These are phyloP conservation scores for Tuber brumale DNA, from an alignment of 495 filamentous ascomycete genomes.

Conservation along the genomic window DNA sequence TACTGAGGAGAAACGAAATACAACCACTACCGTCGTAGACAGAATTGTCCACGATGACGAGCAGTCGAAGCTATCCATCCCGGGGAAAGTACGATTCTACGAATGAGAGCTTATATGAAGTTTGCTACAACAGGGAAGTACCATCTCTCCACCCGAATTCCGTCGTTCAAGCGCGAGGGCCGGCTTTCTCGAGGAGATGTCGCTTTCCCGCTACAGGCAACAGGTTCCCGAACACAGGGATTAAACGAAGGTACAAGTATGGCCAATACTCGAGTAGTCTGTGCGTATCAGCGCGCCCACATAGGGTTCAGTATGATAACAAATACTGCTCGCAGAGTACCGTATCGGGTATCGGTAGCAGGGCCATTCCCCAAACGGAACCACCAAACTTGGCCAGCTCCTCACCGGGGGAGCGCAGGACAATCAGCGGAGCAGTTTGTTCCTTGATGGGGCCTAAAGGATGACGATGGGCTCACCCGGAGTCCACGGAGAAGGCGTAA, in stretches of 20 bases:
- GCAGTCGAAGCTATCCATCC: not conserved
- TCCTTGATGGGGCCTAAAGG: not conserved
- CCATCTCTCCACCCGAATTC: not conserved
- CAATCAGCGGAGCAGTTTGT: conserved; percentile 3
- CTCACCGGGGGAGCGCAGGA: conserved; percentile 1
- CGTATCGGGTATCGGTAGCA: not conserved
- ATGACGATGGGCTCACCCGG: conserved; percentile 7
- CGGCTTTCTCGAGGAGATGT: not conserved
- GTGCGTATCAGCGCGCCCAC: not conserved
- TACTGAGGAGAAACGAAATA: not conserved
- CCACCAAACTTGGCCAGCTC: conserved; percentile 3
- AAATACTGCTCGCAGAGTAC: not conserved
- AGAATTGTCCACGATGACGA: conserved; percentile 8
- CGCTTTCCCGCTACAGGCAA: not conserved
- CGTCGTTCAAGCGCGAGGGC: not conserved
- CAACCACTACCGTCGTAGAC: conserved; percentile 8
- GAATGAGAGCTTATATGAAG: not conserved
- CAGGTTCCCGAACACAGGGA: not conserved
- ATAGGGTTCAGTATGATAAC: not conserved
- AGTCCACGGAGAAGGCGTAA: conserved; percentile 8
- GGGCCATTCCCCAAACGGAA: not conserved
- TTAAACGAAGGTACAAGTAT: not conserved
- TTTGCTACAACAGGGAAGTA: not conserved
- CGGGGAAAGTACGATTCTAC: not conserved
- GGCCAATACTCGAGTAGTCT: not conserved